These are phyloP conservation scores for Priceomyces fermenticarens DNA, from an alignment of 805 yeast species.

Conservation along the genomic window DNA sequence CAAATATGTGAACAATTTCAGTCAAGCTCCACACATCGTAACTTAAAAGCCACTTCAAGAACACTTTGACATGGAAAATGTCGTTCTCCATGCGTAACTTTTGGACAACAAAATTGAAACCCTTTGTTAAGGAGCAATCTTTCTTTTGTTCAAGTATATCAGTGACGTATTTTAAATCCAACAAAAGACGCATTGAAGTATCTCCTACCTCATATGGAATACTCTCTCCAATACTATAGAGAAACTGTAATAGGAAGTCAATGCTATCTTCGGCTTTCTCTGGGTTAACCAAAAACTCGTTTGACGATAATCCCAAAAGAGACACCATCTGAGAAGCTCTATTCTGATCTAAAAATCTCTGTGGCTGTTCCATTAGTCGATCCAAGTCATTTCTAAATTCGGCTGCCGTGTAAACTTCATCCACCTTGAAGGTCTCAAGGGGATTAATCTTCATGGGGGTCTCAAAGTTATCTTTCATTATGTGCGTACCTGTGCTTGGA, in stretches of 20 bases:
- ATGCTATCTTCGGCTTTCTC: not conserved
- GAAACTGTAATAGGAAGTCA: constrained; percentile 9
- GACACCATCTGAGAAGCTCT: constrained; percentile 17
- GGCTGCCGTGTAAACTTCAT: constrained; percentile 18
- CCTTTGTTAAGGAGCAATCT: too few species aligned
- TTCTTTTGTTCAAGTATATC: too few species aligned
- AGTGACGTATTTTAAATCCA: too few species aligned
- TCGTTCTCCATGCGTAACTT: too few species aligned
- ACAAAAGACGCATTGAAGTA: not conserved
- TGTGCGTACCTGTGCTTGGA: constrained; percentile 6
- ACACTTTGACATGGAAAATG: not conserved
- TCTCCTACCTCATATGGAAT: constrained; percentile 4
- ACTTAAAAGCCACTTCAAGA: constrained; percentile 14
- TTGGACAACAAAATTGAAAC: too few species aligned
- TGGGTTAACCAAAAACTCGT: constrained; percentile 3
- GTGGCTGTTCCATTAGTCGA: constrained; percentile 11
- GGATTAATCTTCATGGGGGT: constrained; percentile 33
- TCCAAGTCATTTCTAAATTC: constrained; percentile 28
- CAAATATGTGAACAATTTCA: constrained; percentile 10
- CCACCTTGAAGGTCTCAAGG: constrained; percentile 13
- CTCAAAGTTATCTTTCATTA: constrained; percentile 26
- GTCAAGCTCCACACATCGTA: constrained; percentile 13
- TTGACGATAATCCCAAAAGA: constrained; percentile 8
- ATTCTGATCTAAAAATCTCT: constrained; percentile 7
- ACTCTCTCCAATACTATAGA: constrained; percentile 4